These are phyloP conservation scores for Aspergillus carlsbadensis DNA, from an alignment of 495 filamentous ascomycete species.

Conservation along the genomic window DNA sequence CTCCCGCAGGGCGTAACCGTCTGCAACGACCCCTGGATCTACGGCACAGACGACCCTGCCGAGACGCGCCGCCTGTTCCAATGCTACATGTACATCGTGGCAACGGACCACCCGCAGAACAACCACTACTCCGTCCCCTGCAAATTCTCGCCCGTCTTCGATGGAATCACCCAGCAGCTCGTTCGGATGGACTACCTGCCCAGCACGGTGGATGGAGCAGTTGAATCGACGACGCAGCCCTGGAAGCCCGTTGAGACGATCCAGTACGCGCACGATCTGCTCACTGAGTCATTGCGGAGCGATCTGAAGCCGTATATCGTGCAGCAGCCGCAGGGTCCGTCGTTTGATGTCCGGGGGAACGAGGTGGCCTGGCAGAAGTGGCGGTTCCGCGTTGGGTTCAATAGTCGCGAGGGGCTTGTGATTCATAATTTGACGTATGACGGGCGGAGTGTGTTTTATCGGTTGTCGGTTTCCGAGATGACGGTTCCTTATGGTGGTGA, in stretches of 20 bases:
- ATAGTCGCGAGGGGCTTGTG: conserved; percentile 62
- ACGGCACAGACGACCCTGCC: conserved; percentile 37
- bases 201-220: conserved; percentile 29
- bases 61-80: conserved; percentile 43
- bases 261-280: conserved; percentile 46
- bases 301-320: conserved; percentile 78
- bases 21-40: conserved; percentile 48
- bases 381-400: conserved; percentile 66
- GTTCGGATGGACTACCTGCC: conserved; percentile 54
- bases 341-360: conserved; percentile 53
- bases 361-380: conserved; percentile 65
- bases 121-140: conserved; percentile 82
- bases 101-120: conserved; percentile 38
- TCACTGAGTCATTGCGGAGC: conserved; percentile 39
- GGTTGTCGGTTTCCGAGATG: conserved; percentile 76
- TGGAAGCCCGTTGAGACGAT: conserved; percentile 54
- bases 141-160: conserved; percentile 75
- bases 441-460: conserved; percentile 67
- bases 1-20: conserved; percentile 40
- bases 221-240: conserved; percentile 34
- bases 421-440: conserved; percentile 68
- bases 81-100: conserved; percentile 46
- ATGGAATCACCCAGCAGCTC: conserved; percentile 61
- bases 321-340: conserved; percentile 74
- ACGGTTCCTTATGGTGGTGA: conserved; percentile 60